These are phyloP conservation scores for Trifolium fragiferum DNA, from an alignment of 306 rosid genomes.

Conservation along the genomic window DNA sequence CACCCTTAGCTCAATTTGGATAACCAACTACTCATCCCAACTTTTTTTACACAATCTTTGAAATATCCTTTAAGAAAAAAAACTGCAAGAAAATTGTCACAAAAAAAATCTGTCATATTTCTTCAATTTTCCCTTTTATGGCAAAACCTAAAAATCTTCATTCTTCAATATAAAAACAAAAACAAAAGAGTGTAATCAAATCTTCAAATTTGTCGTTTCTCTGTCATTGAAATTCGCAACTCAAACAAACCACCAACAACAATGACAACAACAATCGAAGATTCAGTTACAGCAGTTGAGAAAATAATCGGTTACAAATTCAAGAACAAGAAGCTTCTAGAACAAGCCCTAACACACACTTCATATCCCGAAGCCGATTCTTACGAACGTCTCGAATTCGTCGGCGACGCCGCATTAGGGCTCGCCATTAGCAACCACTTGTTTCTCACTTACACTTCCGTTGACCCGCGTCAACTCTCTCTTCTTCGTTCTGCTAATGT, in stretches of 20 bases:
- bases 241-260: not conserved
- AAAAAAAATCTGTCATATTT: no score
- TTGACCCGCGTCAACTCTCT: slow-evolving; percentile 63
- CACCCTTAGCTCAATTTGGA: no score
- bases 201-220: no score
- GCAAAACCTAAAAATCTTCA: no score
- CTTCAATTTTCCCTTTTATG: no score
- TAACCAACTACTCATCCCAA: no score
- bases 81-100: no score
- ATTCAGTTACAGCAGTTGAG: slow-evolving; percentile 45
- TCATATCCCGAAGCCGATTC: slow-evolving; percentile 45
- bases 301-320: slow-evolving; percentile 49
- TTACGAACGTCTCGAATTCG: slow-evolving; percentile 74
- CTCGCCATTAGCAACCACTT: slow-evolving; percentile 58
- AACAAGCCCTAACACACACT: slow-evolving; percentile 77
- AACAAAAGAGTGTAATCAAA: no score
- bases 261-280: slow-evolving; percentile 28
- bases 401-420: slow-evolving; percentile 69
- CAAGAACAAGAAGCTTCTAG: slow-evolving; percentile 61
- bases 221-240: no score
- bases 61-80: no score
- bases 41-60: no score
- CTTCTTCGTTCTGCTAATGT: slow-evolving; percentile 69
- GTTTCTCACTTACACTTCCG: slow-evolving; percentile 49
- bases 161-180: no score